Percentiles rank a stretch among this genome's conserved stretches.
phyloP scores from a whole-genome alignment of 805 yeast genomes.

The Wickerhamomyces mucosus region DNA sequence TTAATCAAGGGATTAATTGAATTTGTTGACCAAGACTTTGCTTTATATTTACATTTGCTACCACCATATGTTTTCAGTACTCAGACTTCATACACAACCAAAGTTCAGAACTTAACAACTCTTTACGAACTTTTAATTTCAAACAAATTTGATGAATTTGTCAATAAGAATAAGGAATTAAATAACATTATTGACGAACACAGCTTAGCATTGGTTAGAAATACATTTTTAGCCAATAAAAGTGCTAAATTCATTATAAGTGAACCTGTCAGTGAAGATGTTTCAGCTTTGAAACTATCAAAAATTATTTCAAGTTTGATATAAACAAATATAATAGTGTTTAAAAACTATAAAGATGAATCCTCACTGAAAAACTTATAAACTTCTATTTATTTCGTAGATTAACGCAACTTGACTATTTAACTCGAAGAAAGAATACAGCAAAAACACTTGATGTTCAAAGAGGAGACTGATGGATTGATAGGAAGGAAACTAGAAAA shows the following conservation, averaged over 20 bases:
- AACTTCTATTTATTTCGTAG: no score
- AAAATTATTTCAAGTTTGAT: constrained; percentile 14
- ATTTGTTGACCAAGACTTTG: constrained; percentile 33
- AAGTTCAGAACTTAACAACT: constrained; percentile 16
- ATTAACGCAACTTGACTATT: no score
- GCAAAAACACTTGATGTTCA: background rate
- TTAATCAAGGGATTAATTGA: constrained; percentile 32
- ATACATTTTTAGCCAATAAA: constrained; percentile 14
- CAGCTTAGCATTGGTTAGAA: constrained; percentile 9
- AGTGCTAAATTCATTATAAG: constrained; percentile 12
- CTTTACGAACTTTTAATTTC: constrained; percentile 16
- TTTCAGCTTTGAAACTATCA: constrained; percentile 15
- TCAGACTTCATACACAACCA: constrained; percentile 16
- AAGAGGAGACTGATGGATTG: no score
- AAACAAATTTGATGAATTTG: constrained; percentile 14
- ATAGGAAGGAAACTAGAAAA: no score
- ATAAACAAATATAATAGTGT: constrained; percentile 1
- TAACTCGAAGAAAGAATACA: background rate
- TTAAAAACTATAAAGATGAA: no score
- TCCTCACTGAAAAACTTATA: no score
- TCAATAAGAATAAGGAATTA: constrained; percentile 14
- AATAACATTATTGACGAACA: constrained; percentile 11
- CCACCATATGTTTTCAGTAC: constrained; percentile 28
- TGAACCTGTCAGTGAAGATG: constrained; percentile 16
- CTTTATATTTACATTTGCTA: constrained; percentile 33